Evolutionary conservation across 2,329 filamentous ascomycete genomes (phyloP).

Genomic region (Neofusicoccum umdonicola): DNA sequence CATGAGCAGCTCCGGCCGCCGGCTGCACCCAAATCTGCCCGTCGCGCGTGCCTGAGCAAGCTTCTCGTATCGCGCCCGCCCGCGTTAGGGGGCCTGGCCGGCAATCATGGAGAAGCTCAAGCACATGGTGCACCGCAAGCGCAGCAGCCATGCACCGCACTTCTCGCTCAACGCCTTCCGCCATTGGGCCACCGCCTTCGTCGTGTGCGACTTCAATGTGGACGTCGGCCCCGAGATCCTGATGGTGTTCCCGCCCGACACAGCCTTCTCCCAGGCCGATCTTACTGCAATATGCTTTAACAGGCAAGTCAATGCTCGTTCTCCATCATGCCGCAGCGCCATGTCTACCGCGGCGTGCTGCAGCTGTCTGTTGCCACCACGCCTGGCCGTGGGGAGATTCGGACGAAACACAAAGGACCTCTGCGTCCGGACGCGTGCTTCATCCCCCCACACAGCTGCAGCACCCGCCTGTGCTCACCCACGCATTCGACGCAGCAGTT

Average conservation of each 20-base stretch:
- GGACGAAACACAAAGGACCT: too few species aligned
- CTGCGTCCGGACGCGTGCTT: too few species aligned
- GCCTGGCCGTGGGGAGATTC: too few species aligned
- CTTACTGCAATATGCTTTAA: slow-evolving; percentile 45
- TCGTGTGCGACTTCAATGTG: slow-evolving; percentile 46
- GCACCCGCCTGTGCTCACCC: too few species aligned
- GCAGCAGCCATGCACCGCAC: not conserved
- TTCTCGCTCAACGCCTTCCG: slow-evolving; percentile 28
- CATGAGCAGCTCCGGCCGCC: slow-evolving; percentile 2
- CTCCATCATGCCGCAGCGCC: not conserved
- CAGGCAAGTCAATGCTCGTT: slow-evolving; percentile 26
- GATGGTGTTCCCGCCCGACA: slow-evolving; percentile 40
- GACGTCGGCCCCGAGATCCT: slow-evolving; percentile 44
- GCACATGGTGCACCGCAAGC: slow-evolving; percentile 27
- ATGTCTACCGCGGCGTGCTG: not conserved
- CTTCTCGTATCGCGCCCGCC: not conserved
- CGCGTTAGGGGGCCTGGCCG: slow-evolving; percentile 7
- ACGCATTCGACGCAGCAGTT: not conserved
- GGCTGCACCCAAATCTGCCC: not conserved
- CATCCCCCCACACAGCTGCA: too few species aligned
- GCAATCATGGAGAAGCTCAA: slow-evolving; percentile 35
- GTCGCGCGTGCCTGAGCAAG: not conserved
- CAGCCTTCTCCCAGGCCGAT: slow-evolving; percentile 37
- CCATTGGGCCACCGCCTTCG: slow-evolving; percentile 41
- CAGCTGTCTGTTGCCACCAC: too few species aligned